A percentile compares a stretch with the other conserved stretches of the same genome.
These are phyloP conservation scores for Ceratocystis variospora DNA, from an alignment of 2,329 filamentous ascomycete genomes.

Conservation along the genomic window DNA sequence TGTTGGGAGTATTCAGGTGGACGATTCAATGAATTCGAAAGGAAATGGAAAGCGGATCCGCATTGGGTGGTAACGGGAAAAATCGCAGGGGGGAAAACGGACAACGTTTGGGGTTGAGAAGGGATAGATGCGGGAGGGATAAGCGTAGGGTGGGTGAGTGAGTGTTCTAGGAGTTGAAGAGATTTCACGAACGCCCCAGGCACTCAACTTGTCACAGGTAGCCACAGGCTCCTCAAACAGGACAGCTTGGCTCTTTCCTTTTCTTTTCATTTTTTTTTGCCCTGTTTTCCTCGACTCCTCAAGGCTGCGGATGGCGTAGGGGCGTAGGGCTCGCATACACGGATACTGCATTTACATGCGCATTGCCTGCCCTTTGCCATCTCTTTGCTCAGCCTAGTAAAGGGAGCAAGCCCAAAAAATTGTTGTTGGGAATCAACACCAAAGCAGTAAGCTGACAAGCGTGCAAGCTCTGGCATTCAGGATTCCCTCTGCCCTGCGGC, in stretches of 20 bases:
- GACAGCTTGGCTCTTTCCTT: not conserved
- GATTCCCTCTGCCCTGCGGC: not conserved
- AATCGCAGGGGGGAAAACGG: not conserved
- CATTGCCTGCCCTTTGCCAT: not conserved
- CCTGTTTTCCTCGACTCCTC: not conserved
- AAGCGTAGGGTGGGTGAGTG: not conserved
- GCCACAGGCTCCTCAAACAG: not conserved
- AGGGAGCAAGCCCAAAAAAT: constrained; percentile 5
- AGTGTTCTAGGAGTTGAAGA: not conserved
- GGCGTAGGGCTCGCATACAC: not conserved
- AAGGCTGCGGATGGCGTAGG: not conserved
- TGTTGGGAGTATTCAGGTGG: constrained; percentile 6
- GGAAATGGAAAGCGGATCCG: constrained; percentile 17
- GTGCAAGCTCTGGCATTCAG: not conserved
- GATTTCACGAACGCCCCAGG: not conserved
- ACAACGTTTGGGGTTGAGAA: constrained; percentile 1
- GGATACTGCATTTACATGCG: not conserved
- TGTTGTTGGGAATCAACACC: constrained; percentile 1
- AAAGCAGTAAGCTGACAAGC: constrained; percentile 5
- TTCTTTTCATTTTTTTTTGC: not conserved
- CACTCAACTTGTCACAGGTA: not conserved
- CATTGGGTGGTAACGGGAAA: constrained; percentile 16
- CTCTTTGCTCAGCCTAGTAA: not conserved
- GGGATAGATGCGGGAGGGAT: not conserved
- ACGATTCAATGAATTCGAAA: constrained; percentile 12